Percentiles rank a stretch among this genome's conserved stretches.
Evolutionary conservation across 129 eudicot genomes (phyloP).

Genomic region (Dittrichia graveolens): DNA sequence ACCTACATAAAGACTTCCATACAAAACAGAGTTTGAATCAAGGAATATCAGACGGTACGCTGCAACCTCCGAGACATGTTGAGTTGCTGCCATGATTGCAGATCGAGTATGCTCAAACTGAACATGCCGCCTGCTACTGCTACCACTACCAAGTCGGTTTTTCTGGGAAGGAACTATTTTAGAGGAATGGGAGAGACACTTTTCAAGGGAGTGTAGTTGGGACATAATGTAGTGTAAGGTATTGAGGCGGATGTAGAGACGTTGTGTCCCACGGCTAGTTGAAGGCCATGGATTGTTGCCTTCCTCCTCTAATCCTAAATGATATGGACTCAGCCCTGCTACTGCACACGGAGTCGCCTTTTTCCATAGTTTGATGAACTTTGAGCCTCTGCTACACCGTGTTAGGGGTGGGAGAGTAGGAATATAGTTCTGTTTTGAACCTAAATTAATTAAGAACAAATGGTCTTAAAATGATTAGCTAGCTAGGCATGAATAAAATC

Average conservation of each 20-base stretch:
- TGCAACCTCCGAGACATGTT: conserved; percentile 81
- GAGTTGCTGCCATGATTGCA: conserved; percentile 49
- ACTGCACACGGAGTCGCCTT: conserved; percentile 68
- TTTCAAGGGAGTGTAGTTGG: conserved; percentile 70
- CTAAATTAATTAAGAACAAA: conserved; percentile 33
- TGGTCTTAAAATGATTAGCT: neutral
- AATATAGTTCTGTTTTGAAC: conserved; percentile 81
- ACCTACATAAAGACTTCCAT: conserved; percentile 60
- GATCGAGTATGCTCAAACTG: conserved; percentile 67
- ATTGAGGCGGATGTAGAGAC: conserved; percentile 93
- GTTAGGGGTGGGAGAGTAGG: conserved; percentile 96
- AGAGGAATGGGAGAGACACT: conserved; percentile 49
- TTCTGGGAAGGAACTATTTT: conserved; percentile 40
- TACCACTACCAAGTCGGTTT: conserved; percentile 21
- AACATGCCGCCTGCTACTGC: conserved; percentile 28
- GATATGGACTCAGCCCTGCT: conserved; percentile 34
- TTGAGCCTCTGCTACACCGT: conserved; percentile 75
- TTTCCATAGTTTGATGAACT: conserved; percentile 69
- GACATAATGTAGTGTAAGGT: conserved; percentile 74
- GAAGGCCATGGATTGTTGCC: conserved; percentile 71
- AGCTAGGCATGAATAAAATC: neutral
- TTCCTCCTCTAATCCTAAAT: conserved; percentile 37
- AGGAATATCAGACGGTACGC: conserved; percentile 85
- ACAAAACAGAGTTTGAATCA: conserved; percentile 69
- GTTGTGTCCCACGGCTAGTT: conserved; percentile 96